Evolutionary conservation across 2,329 filamentous ascomycete genomes (phyloP), one percentile per base, ranked within the genome.

Genomic region (Hypoxylon sp.): DNA sequence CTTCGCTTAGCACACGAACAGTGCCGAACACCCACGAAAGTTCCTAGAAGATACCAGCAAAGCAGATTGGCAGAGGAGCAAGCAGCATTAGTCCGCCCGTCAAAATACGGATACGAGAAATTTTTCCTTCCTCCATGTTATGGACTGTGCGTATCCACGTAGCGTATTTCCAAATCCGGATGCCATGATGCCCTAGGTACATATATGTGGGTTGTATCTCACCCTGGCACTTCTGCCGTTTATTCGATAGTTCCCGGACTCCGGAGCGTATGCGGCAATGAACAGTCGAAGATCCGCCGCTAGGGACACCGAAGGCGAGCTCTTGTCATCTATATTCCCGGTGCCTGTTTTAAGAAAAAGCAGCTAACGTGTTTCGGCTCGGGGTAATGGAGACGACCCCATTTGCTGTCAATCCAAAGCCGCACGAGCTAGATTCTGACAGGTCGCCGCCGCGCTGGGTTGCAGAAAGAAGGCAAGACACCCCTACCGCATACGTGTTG

Each of bases 401-500:
- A 48, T 24, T 17, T 39, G 41, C 46, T 24, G 8, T 7, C 11
- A 28, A 20, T 1, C 37, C n/a, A n/a, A 39, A 30, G 20, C 22
- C 10, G 44, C 24, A 26, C 41, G n/a, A n/a, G 6, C 51, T 37
- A 37, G 47, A 17, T 28, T 53, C 43, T 41, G 43, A 44, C 43
- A 48, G 24, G 11, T 52, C 22, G 48, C 53, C 28, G 19, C 24
- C 41, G 8, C 32, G 2, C 34, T 41, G 20, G 34, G 22, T 22
- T 34, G 24, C 11, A n/a, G n/a, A n/a, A 26, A 26, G 5, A 6
- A 52, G 34, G 51, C 26, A 46, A 24, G 53, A 20, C 30, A 39
- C 17, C 13, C 30, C 17, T 64, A 43, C 22, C 11, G 11, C 34
- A 55, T 41, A 59, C 58, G 58, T 65, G 54, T 51, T 51, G 24